These are phyloP conservation scores for Aspergillus bridgeri DNA, from an alignment of 495 filamentous ascomycete genomes.

Conservation along the genomic window DNA sequence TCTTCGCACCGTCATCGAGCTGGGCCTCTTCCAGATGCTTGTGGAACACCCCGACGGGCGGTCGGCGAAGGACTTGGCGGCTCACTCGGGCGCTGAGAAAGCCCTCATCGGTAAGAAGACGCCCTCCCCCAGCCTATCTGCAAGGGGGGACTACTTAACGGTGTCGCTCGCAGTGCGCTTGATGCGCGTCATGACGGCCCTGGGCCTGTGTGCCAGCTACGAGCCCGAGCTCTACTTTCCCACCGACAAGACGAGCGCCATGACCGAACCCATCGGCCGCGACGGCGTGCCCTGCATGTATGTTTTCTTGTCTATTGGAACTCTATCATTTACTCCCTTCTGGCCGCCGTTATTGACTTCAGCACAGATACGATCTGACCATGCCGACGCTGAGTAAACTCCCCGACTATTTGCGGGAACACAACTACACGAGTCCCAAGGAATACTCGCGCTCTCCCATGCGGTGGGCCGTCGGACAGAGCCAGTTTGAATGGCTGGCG, in stretches of 20 bases:
- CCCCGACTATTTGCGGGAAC: conserved; percentile 29
- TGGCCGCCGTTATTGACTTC: background rate
- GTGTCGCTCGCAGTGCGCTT: conserved; percentile 35
- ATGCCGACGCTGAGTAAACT: conserved; percentile 34
- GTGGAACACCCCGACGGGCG: conserved; percentile 14
- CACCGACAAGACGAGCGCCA: conserved; percentile 30
- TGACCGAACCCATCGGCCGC: conserved; percentile 34
- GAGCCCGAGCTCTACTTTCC: conserved; percentile 26
- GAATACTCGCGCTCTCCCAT: conserved; percentile 36
- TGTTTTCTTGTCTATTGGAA: conserved; percentile 6
- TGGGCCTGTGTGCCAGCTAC: conserved; percentile 29
- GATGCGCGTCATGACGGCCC: conserved; percentile 36
- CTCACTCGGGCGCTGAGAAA: background rate
- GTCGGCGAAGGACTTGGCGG: background rate
- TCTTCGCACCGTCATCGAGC: conserved; percentile 32
- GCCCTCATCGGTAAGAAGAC: background rate
- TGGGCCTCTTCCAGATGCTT: conserved; percentile 32
- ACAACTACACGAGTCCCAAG: conserved; percentile 29
- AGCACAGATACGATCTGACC: conserved; percentile 35
- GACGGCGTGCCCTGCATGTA: conserved; percentile 42
- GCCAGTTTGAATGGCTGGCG: conserved; percentile 42
- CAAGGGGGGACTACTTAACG: conserved; percentile 25
- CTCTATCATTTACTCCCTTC: background rate
- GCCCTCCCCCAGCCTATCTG: background rate
- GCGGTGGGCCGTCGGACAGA: conserved; percentile 39